Evolutionary conservation across 2,329 filamentous ascomycete species (phyloP).

Genomic region (Colletotrichum sp.): DNA sequence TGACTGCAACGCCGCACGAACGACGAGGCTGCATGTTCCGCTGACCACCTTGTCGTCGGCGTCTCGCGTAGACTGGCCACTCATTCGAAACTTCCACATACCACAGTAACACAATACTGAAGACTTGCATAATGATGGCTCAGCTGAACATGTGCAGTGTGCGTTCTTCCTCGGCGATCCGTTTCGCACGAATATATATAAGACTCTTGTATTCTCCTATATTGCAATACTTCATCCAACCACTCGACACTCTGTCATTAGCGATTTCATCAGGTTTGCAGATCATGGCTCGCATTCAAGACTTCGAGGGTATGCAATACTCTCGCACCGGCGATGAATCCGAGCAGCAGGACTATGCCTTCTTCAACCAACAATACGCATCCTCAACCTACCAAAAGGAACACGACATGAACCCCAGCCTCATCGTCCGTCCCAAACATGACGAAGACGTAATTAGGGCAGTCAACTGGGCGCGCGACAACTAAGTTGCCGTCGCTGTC

Average conservation of each 20-base stretch:
- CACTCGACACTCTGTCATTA: not conserved
- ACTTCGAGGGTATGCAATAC: slow-evolving; percentile 13
- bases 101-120: not conserved
- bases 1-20: not conserved
- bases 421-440: slow-evolving; percentile 48
- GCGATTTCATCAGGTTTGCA: not conserved
- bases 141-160: rapidly evolving
- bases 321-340: not conserved
- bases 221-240: rapidly evolving
- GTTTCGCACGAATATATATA: not conserved
- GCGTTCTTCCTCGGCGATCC: rapidly evolving
- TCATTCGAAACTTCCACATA: not conserved
- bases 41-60: not conserved
- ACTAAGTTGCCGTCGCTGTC: slow-evolving; percentile 47
- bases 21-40: not conserved
- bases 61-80: not conserved
- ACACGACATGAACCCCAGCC: slow-evolving; percentile 46
- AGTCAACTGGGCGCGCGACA: slow-evolving; percentile 44
- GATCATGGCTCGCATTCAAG: slow-evolving; percentile 1
- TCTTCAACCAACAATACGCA: slow-evolving; percentile 44
- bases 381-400: slow-evolving; percentile 44
- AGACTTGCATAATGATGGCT: not conserved
- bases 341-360: slow-evolving; percentile 1
- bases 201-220: not conserved
- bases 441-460: slow-evolving; percentile 46